Conservation (phyloP, 306 rosid species). For the Gillenia trifoliata region DNA sequence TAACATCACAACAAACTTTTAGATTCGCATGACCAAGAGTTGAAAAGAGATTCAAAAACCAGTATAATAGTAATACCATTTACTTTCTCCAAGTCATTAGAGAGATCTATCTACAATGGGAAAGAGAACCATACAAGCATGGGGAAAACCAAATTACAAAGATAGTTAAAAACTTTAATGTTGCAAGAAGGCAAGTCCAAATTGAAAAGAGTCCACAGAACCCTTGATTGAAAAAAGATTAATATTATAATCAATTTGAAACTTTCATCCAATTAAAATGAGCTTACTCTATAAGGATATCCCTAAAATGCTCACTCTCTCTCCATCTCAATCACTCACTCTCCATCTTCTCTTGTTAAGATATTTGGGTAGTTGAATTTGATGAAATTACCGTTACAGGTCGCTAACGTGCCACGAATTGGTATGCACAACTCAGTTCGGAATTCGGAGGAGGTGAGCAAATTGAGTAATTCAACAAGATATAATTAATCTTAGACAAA, state of each 20-base stretch:
- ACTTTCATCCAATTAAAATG: no score
- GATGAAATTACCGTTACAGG: no score
- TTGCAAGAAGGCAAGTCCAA: not conserved
- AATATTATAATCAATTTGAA: no score
- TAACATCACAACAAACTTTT: not conserved
- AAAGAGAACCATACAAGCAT: not conserved
- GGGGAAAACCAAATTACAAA: not conserved
- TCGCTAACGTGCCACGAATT: no score
- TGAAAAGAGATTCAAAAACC: not conserved
- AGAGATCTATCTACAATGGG: not conserved
- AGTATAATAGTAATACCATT: not conserved
- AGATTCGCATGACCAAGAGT: not conserved
- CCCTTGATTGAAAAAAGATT: not conserved
- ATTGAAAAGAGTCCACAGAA: not conserved
- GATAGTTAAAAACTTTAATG: not conserved
- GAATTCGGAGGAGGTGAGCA: no score
- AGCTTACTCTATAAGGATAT: no score
- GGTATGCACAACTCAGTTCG: no score
- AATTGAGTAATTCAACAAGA: not conserved
- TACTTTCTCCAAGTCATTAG: not conserved
- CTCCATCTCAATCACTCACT: no score
- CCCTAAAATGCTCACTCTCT: no score
- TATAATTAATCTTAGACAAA: not conserved
- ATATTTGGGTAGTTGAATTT: no score
- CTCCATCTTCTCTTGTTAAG: no score